A percentile compares a stretch with the other conserved stretches of the same genome.
Conservation (phyloP, 331 rosid genomes). For the Malus hybrid region DNA sequence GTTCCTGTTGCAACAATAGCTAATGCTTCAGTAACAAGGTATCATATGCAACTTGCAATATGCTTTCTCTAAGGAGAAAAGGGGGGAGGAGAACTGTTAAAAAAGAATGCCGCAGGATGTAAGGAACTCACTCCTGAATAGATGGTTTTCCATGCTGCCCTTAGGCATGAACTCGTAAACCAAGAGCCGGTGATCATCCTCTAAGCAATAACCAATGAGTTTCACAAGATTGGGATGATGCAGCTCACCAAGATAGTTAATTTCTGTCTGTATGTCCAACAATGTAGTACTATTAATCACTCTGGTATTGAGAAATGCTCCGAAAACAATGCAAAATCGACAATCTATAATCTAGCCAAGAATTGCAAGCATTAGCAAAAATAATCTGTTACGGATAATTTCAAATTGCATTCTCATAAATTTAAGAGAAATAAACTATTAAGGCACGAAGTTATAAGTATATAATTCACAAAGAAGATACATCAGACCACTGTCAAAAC, state of each 20-base stretch:
- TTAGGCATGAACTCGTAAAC: conserved; percentile 84
- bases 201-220: conserved; percentile 78
- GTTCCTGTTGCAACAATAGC: conserved; percentile 47
- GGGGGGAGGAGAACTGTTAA: not conserved
- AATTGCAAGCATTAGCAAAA: not conserved
- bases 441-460: not conserved
- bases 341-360: not conserved
- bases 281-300: conserved; percentile 7
- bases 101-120: not conserved
- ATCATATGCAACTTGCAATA: not conserved
- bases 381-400: not conserved
- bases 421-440: not conserved
- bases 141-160: conserved; percentile 90
- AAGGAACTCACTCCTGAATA: conserved; percentile 67
- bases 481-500: not conserved
- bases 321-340: not conserved
- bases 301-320: not conserved
- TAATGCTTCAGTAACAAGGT: not conserved
- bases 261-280: conserved; percentile 54
- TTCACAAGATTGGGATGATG: conserved; percentile 87
- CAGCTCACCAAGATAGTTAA: conserved; percentile 79
- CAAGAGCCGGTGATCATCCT: conserved; percentile 76
- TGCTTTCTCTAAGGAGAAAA: not conserved
- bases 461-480: not conserved
- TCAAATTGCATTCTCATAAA: not conserved